Evolutionary conservation across 192 early-diverging fungal genomes (phyloP).

Genomic region (Coemansia sp.): DNA sequence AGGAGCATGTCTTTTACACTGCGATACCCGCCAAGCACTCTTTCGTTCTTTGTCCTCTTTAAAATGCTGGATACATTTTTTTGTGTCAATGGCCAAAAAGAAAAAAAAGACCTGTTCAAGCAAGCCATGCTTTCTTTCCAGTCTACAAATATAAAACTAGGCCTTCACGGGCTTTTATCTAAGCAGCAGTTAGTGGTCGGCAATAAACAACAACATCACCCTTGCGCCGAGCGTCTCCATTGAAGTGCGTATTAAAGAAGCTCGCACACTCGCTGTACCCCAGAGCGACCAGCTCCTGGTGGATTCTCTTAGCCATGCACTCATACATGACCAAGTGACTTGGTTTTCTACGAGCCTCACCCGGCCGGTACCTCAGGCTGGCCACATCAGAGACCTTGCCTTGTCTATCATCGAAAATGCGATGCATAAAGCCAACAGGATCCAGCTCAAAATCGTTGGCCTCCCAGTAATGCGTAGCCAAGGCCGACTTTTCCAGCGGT

Average conservation of each 20-base stretch:
- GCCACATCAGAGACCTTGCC: neutral
- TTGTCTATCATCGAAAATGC: conserved; percentile 19
- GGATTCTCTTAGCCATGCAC: conserved; percentile 46
- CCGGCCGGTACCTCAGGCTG: neutral
- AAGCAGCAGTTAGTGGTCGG: neutral
- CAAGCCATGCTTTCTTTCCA: neutral
- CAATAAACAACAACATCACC: conserved; percentile 85
- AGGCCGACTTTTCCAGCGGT: conserved; percentile 53
- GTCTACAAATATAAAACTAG: neutral
- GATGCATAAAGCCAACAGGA: conserved; percentile 60
- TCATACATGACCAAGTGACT: conserved; percentile 82
- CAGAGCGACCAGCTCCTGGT: conserved; percentile 26
- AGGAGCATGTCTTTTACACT: neutral
- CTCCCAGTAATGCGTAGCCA: conserved; percentile 65
- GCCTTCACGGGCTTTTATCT: neutral
- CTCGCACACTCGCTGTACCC: conserved; percentile 68
- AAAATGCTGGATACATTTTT: neutral
- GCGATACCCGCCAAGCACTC: neutral
- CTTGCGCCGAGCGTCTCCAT: conserved; percentile 70
- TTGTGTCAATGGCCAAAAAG: neutral
- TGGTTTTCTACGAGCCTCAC: conserved; percentile 54
- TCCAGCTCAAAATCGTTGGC: conserved; percentile 76
- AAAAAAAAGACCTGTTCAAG: neutral
- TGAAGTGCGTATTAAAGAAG: conserved; percentile 92
- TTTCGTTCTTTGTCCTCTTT: neutral